These are phyloP conservation scores for Citrus maxima DNA, from an alignment of 345 rosid genomes.

Conservation along the genomic window DNA sequence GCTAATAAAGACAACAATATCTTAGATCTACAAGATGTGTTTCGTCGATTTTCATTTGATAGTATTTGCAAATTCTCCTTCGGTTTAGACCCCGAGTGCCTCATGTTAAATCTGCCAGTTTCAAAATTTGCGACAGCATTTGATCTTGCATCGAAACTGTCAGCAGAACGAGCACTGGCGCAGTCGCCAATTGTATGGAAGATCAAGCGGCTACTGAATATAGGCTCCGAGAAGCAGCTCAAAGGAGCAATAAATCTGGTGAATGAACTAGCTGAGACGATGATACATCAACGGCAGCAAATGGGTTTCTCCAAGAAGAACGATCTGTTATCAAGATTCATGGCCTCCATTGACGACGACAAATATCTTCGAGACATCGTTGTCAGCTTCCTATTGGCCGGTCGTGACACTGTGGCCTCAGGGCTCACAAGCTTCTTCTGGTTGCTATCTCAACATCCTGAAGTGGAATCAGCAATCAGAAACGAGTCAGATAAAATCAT, in stretches of 20 bases:
- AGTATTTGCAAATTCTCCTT: conserved; percentile 58
- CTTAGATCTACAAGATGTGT: conserved; percentile 60
- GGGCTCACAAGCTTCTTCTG: conserved; percentile 51
- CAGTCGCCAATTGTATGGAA: conserved; percentile 53
- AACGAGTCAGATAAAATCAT: conserved; percentile 35
- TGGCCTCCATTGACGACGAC: conserved; percentile 41
- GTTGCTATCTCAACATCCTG: conserved; percentile 39
- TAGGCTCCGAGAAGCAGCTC: conserved; percentile 60
- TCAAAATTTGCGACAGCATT: conserved; percentile 58
- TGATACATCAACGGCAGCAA: conserved; percentile 42
- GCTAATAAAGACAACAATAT: neutral
- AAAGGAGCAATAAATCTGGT: conserved; percentile 42
- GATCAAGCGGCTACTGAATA: conserved; percentile 46
- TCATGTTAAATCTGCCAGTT: conserved; percentile 45
- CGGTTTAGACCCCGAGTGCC: conserved; percentile 63
- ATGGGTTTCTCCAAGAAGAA: conserved; percentile 28
- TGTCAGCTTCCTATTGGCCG: conserved; percentile 56
- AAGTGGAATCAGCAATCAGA: conserved; percentile 22
- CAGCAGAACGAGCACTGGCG: conserved; percentile 59
- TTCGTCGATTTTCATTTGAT: conserved; percentile 65
- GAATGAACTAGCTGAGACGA: conserved; percentile 42
- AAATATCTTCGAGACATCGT: conserved; percentile 56
- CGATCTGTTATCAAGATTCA: conserved; percentile 68
- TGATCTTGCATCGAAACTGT: conserved; percentile 54
- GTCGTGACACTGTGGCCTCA: conserved; percentile 59